Evolutionary conservation across 768 basidiomycete genomes (phyloP), one percentile per base, ranked within the genome.

Genomic region (Punctularia strigosozonata): DNA sequence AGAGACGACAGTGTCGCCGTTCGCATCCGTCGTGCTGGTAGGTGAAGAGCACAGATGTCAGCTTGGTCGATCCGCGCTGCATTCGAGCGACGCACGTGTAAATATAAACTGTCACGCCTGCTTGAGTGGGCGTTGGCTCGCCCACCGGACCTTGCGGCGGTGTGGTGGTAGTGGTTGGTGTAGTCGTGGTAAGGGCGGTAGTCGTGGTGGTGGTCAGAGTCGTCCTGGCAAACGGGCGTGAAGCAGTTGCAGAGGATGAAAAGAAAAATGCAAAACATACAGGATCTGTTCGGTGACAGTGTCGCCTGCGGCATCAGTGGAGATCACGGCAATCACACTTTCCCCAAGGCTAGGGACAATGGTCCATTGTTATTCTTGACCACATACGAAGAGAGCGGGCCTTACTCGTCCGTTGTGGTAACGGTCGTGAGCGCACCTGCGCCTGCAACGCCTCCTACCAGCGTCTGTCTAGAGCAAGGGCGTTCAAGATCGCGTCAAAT

Each of bases 141-240:
- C 68, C 80, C 1, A 81, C 78, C 3, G 77, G 75, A 1, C 75
- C 75, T 45, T 65, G 60, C 2, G 50, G 48, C 13, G 24, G 38
- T 12, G 46, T 22, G 3, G 52, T 31, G 3, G 53, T 21, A 1
- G 46, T 42, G 2, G 45, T 14, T 18, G 41, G 19, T 5, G 43
- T 41, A 4, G 53, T 50, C 1, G 52, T 38, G 2, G 52, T 21
- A n/a, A 50, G 15, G 6, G 51, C 25, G 13, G 52, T 25, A 0
- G 58, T 44, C 2, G 57, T 45, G 13, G 58, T 47, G 5, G 55
- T 39, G 10, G 33, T 42, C n/a, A 31, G 38, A 19, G 50, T 5
- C 6, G 59, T 38, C 14, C 59, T 37, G 4, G 50, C 34, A 14
- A 43, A n/a, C 8, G 44, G 30, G n/a, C 15, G 50, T 42, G 25